Percentiles rank a stretch among this genome's conserved stretches.
Evolutionary conservation across 2,329 filamentous ascomycete genomes (phyloP).

Genomic region (Aureobasidium namibiae): DNA sequence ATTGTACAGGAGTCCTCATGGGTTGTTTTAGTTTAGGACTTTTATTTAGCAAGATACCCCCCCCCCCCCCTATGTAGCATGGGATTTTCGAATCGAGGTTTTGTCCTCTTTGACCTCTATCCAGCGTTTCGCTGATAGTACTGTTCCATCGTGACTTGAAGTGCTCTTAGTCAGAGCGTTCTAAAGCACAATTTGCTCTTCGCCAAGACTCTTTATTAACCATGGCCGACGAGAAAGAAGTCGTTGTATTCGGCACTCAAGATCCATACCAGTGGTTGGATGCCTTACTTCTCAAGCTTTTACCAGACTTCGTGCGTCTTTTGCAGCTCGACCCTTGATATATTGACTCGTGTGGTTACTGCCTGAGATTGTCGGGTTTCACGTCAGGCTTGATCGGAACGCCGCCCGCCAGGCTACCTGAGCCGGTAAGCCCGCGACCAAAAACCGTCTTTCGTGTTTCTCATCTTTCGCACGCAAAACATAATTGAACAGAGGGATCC

Average conservation of each 20-base stretch:
- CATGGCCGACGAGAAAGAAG: not conserved
- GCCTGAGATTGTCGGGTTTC: constrained; percentile 1
- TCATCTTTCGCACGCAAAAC: not conserved
- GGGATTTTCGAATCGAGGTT: not conserved
- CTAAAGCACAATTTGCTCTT: not conserved
- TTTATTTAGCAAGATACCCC: constrained; percentile 3
- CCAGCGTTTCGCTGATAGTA: not conserved
- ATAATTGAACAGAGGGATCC: not conserved
- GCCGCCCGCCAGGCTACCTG: not conserved
- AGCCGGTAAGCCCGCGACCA: constrained; percentile 1
- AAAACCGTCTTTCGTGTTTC: not conserved
- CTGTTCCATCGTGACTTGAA: not conserved
- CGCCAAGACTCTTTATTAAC: not conserved
- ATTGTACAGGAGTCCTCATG: not conserved
- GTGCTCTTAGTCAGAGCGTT: not conserved
- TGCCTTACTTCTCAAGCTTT: not conserved
- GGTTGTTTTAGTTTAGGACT: not conserved
- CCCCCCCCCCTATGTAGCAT: not conserved
- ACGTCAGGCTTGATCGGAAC: not conserved
- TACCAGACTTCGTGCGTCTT: not conserved
- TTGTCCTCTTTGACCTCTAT: not conserved
- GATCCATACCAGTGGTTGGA: not conserved
- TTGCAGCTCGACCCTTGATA: not conserved
- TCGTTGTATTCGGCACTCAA: not conserved
- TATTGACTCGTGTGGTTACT: not conserved